phyloP scores from a whole-genome alignment of 2,329 filamentous ascomycete species.

The Pseudogymnoascus sp. region DNA sequence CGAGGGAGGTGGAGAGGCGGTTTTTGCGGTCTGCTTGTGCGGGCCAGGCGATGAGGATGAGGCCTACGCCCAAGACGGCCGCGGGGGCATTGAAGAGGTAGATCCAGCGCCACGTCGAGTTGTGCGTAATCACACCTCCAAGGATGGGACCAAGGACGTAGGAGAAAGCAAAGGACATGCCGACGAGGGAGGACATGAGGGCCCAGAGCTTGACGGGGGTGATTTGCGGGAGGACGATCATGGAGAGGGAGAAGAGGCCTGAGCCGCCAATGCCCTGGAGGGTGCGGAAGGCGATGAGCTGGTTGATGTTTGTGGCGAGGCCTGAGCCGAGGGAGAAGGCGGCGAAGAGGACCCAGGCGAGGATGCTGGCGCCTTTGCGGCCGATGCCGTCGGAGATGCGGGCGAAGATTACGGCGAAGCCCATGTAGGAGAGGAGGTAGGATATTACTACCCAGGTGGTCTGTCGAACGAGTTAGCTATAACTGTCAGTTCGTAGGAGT shows the following conservation, averaged over 20 bases:
- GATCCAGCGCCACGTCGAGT: conserved; percentile 26
- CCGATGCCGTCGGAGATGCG: conserved; percentile 47
- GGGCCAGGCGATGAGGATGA: conserved; percentile 46
- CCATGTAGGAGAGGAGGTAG: neutral
- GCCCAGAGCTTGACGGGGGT: conserved; percentile 34
- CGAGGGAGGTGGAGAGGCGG: conserved; percentile 32
- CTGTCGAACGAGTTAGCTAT: neutral
- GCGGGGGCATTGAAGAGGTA: conserved; percentile 54
- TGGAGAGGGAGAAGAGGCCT: conserved; percentile 28
- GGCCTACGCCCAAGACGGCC: conserved; percentile 36
- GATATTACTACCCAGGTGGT: neutral
- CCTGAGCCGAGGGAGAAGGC: conserved; percentile 50
- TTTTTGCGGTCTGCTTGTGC: conserved; percentile 28
- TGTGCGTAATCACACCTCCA: conserved; percentile 20
- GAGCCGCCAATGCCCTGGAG: conserved; percentile 22
- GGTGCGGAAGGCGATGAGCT: conserved; percentile 28
- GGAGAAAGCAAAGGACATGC: conserved; percentile 28
- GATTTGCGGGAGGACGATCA: conserved; percentile 37
- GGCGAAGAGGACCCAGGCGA: conserved; percentile 46
- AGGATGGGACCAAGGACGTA: conserved; percentile 20
- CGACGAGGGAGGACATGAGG: conserved; percentile 40
- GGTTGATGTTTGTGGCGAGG: conserved; percentile 34
- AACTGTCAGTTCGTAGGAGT: neutral
- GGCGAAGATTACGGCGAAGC: conserved; percentile 48
- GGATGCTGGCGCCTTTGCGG: conserved; percentile 42